Percentiles rank a stretch among this genome's conserved stretches.
These are phyloP conservation scores for Aspergillus heteromorphus DNA, from an alignment of 495 filamentous ascomycete genomes.

Conservation along the genomic window DNA sequence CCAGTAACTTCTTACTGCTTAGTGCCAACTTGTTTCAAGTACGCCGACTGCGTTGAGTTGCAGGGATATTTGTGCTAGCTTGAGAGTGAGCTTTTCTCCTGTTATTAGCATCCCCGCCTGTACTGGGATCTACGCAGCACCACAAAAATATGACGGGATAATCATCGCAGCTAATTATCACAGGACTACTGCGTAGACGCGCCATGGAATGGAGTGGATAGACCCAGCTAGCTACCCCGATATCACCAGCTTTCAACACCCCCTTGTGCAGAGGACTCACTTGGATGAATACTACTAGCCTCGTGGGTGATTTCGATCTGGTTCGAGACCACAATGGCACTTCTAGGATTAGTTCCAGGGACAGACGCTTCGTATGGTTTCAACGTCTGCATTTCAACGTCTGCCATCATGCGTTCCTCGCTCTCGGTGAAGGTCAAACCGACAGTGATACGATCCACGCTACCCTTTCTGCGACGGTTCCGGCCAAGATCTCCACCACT, in stretches of 20 bases:
- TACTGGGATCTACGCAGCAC: no score
- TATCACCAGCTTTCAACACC: not conserved
- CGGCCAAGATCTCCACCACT: conserved; percentile 32
- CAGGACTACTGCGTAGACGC: no score
- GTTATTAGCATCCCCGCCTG: no score
- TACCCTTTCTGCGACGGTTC: conserved; percentile 36
- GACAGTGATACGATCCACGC: conserved; percentile 39
- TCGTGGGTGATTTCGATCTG: conserved; percentile 23
- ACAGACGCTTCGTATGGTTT: conserved; percentile 9
- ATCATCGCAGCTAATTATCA: no score
- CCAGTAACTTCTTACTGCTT: no score
- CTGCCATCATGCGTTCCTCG: conserved; percentile 43
- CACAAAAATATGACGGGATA: no score
- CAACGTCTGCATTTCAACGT: conserved; percentile 34
- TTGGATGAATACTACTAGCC: not conserved
- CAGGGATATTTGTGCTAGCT: no score
- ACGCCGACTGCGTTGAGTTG: no score
- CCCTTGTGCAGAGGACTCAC: not conserved
- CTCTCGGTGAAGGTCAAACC: conserved; percentile 45
- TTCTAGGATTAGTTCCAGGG: not conserved
- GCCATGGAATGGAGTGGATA: no score
- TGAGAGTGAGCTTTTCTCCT: no score
- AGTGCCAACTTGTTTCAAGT: no score
- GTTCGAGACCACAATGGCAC: conserved; percentile 26
- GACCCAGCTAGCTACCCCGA: no score